Conservation (phyloP, 352 stramenopile species). For the Globisporangium lucens region DNA sequence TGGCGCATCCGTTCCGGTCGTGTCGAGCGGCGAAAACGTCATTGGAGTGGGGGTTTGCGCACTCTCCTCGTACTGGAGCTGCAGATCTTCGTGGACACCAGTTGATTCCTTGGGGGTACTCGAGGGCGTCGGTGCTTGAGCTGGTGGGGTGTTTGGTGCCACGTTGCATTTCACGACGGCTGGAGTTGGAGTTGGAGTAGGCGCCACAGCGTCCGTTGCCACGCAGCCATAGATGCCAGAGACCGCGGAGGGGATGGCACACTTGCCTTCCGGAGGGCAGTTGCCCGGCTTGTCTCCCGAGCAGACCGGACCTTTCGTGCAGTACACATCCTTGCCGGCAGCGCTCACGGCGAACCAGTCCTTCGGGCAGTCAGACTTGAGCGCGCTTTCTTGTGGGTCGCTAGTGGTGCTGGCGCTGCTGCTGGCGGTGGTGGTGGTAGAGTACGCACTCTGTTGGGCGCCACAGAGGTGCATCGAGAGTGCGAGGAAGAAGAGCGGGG, state of each 20-base stretch:
- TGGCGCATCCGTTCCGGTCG: background rate
- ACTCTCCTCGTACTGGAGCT: background rate
- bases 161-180: conserved; percentile 1
- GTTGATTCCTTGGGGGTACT: background rate
- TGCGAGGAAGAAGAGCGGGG: conserved; percentile 24
- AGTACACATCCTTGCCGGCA: conserved; percentile 27
- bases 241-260: conserved; percentile 12
- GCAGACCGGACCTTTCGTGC: conserved; percentile 30
- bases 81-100: background rate
- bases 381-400: background rate
- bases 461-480: conserved; percentile 4
- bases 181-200: conserved; percentile 2
- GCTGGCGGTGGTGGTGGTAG: no score
- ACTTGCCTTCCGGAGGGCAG: conserved; percentile 30
- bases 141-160: background rate
- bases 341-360: conserved; percentile 35
- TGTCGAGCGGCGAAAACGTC: background rate
- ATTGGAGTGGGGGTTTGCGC: background rate
- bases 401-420: background rate
- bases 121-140: conserved; percentile 2
- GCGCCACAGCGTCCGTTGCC: conserved; percentile 11
- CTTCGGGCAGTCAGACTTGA: conserved; percentile 26
- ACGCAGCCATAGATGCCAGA: conserved; percentile 28
- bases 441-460: background rate
- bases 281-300: conserved; percentile 12